These are phyloP conservation scores for Calonectria pteridis DNA, from an alignment of 2,329 filamentous ascomycete species.

Conservation along the genomic window DNA sequence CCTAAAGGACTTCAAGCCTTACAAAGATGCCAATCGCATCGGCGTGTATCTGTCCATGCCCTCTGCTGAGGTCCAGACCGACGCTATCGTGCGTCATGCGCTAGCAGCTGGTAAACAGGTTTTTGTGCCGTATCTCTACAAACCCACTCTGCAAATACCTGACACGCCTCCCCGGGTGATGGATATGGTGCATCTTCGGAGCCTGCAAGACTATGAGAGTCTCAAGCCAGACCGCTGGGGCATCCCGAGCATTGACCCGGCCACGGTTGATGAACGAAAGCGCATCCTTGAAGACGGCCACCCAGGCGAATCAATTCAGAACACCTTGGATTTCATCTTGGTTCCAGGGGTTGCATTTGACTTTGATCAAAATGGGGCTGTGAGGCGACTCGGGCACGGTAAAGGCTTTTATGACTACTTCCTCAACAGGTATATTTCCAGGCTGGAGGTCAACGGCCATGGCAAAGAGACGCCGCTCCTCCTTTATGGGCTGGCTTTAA, in stretches of 20 bases:
- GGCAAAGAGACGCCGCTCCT: slow-evolving; percentile 56
- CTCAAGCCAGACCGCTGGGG: slow-evolving; percentile 88
- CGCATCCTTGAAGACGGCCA: slow-evolving; percentile 79
- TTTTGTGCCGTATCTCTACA: slow-evolving; percentile 91
- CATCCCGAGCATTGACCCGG: slow-evolving; percentile 84
- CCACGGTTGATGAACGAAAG: slow-evolving; percentile 73
- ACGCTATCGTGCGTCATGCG: slow-evolving; percentile 84
- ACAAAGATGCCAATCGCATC: slow-evolving; percentile 79
- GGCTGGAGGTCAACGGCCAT: slow-evolving; percentile 50
- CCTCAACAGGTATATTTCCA: slow-evolving; percentile 77
- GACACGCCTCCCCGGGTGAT: slow-evolving; percentile 77
- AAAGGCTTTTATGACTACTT: slow-evolving; percentile 98
- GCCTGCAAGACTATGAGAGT: slow-evolving; percentile 81
- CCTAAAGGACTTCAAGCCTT: slow-evolving; percentile 78
- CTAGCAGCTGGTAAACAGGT: slow-evolving; percentile 83
- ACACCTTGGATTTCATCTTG: slow-evolving; percentile 84
- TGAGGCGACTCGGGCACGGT: slow-evolving; percentile 89
- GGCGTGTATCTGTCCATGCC: slow-evolving; percentile 97
- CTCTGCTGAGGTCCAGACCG: slow-evolving; percentile 85
- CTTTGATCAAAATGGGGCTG: slow-evolving; percentile 62
- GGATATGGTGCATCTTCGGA: slow-evolving; percentile 91
- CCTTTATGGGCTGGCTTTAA: slow-evolving; percentile 83
- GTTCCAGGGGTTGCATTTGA: slow-evolving; percentile 97
- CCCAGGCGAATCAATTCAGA: slow-evolving; percentile 53
- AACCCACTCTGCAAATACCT: slow-evolving; percentile 59